Evolutionary conservation across 306 rosid species (phyloP).

Genomic region (Lagenaria siceraria): DNA sequence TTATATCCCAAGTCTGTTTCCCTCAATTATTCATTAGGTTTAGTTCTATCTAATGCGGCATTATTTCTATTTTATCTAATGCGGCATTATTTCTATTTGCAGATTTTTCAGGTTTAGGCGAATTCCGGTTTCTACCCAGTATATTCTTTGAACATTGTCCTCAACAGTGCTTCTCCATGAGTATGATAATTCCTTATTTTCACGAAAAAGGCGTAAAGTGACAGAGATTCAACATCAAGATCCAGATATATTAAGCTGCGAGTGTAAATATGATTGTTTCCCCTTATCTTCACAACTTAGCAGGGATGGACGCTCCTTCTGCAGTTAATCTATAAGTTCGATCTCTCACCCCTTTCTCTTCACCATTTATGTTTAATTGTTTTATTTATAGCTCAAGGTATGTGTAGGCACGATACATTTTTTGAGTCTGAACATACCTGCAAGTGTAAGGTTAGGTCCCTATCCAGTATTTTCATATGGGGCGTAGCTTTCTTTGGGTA

Average conservation of each 20-base stretch:
- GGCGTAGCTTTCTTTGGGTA: neutral
- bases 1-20: neutral
- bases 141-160: constrained; percentile 17
- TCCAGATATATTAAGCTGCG: constrained; percentile 14
- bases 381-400: neutral
- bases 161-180: constrained; percentile 14
- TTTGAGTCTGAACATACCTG: neutral
- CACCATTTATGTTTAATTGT: neutral
- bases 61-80: neutral
- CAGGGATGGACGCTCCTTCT: constrained; percentile 14
- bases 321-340: constrained; percentile 7
- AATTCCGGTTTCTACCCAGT: neutral
- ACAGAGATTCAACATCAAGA: constrained; percentile 16
- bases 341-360: neutral
- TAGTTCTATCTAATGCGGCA: neutral
- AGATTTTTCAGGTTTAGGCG: neutral
- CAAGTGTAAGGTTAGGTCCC: neutral
- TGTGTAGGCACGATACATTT: neutral
- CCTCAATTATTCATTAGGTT: neutral
- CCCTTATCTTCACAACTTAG: constrained; percentile 12
- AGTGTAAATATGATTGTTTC: constrained; percentile 6
- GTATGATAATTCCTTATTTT: constrained; percentile 1
- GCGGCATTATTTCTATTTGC: neutral
- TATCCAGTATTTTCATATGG: neutral
- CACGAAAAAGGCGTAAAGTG: constrained; percentile 23